Conservation (phyloP, 2,329 filamentous ascomycete genomes). For the Pseudocercospora fuligena region DNA sequence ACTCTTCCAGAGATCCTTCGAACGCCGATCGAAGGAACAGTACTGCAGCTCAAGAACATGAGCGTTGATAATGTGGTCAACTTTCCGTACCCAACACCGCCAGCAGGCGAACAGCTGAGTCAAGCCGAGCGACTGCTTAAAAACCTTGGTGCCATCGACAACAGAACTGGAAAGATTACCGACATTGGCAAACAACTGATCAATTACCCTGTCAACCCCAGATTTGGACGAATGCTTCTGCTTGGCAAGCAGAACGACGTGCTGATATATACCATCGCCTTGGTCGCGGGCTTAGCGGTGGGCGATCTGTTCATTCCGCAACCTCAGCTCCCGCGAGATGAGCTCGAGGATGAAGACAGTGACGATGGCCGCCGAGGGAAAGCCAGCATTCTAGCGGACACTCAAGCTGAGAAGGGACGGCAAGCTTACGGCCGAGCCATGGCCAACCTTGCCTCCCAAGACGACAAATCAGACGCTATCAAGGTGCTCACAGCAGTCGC, state of each 20-base stretch:
- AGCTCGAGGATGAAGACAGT: conserved; percentile 44
- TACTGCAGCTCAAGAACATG: conserved; percentile 94
- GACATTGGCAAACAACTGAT: conserved; percentile 80
- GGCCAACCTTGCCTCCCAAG: conserved; percentile 76
- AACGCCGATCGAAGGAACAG: conserved; percentile 87
- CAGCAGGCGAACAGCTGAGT: conserved; percentile 73
- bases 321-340: conserved; percentile 62
- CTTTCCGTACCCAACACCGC: conserved; percentile 94
- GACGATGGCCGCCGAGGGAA: conserved; percentile 33
- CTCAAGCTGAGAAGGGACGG: conserved; percentile 63
- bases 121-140: conserved; percentile 85
- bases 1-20: conserved; percentile 85
- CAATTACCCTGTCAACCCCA: conserved; percentile 85
- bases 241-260: conserved; percentile 83
- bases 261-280: conserved; percentile 80
- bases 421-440: conserved; percentile 74
- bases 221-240: conserved; percentile 89
- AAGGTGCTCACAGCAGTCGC: conserved; percentile 89
- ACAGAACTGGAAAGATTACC: conserved; percentile 72
- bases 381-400: conserved; percentile 66
- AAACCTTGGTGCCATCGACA: conserved; percentile 80
- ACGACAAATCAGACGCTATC: conserved; percentile 83
- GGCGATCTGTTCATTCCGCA: conserved; percentile 87
- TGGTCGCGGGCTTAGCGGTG: conserved; percentile 87
- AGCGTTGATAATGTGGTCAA: conserved; percentile 86